Percentiles rank a stretch among this genome's conserved stretches.
Evolutionary conservation across 1,284 basidiomycete species (phyloP).

Genomic region (Fomitopsis schrenkii): DNA sequence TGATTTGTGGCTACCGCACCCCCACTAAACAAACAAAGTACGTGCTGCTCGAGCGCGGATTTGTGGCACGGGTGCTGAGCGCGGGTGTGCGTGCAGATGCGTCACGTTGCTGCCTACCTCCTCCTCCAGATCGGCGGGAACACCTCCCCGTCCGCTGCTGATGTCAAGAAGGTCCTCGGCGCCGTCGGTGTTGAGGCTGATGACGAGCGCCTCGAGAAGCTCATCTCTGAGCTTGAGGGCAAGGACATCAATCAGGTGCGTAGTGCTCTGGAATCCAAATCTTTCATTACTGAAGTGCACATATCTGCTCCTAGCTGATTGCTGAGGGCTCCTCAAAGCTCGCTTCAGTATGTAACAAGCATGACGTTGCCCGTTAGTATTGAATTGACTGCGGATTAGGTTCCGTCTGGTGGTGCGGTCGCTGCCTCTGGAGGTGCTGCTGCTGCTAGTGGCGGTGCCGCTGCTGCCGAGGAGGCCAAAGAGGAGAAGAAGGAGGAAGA

Average conservation of each 20-base stretch:
- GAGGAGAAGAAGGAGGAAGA: slow-evolving; percentile 75
- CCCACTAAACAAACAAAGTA: slow-evolving; percentile 40
- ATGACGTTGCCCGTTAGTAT: slow-evolving; percentile 10
- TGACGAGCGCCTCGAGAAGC: slow-evolving; percentile 76
- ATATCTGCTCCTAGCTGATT: slow-evolving; percentile 63
- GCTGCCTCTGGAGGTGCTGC: slow-evolving; percentile 56
- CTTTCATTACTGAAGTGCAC: not conserved
- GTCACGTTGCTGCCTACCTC: slow-evolving; percentile 96
- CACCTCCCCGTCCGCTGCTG: slow-evolving; percentile 79
- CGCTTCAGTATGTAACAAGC: slow-evolving; percentile 70
- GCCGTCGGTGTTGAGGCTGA: slow-evolving; percentile 92
- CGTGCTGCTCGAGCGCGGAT: slow-evolving; percentile 11
- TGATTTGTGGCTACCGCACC: slow-evolving; percentile 86
- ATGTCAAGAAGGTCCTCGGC: slow-evolving; percentile 87
- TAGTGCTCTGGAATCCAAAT: slow-evolving; percentile 4
- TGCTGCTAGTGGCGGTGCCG: slow-evolving; percentile 58
- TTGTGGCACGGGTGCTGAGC: slow-evolving; percentile 9
- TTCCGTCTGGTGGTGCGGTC: slow-evolving; percentile 78
- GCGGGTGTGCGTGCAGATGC: slow-evolving; percentile 60
- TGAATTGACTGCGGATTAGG: slow-evolving; percentile 34
- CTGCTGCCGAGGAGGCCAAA: slow-evolving; percentile 63
- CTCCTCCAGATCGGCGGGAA: slow-evolving; percentile 97
- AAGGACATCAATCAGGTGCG: slow-evolving; percentile 85
- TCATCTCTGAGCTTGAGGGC: slow-evolving; percentile 90
- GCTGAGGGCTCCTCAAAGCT: slow-evolving; percentile 91